Evolutionary conservation across 768 basidiomycete species (phyloP).

Genomic region (Boletellus emodensis): DNA sequence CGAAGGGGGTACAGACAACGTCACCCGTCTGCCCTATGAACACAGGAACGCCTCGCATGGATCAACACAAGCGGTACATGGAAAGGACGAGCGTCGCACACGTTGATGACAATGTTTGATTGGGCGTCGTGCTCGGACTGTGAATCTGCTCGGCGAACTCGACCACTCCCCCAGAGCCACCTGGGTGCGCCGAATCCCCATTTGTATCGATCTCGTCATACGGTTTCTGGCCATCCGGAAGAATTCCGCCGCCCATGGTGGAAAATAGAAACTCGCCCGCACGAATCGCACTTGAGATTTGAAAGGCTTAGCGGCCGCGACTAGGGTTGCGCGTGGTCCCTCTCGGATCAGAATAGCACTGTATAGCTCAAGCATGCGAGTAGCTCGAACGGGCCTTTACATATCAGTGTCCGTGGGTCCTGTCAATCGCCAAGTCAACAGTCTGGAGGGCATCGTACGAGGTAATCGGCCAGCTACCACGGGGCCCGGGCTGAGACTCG

Average conservation of each 20-base stretch:
- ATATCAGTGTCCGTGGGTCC: slow-evolving; percentile 21
- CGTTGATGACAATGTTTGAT: slow-evolving; percentile 22
- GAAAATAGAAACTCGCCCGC: slow-evolving; percentile 20
- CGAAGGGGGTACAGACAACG: slow-evolving; percentile 20
- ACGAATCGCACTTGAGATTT: slow-evolving; percentile 27
- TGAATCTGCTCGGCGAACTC: slow-evolving; percentile 24
- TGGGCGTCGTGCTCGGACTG: slow-evolving; percentile 13
- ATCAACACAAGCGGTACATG: slow-evolving; percentile 18
- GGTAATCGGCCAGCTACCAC: slow-evolving; percentile 21
- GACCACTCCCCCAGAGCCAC: not conserved
- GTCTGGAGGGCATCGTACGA: slow-evolving; percentile 10
- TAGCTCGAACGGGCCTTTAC: slow-evolving; percentile 6
- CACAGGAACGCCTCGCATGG: slow-evolving; percentile 26
- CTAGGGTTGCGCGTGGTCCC: slow-evolving; percentile 21
- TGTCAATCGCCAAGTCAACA: slow-evolving; percentile 27
- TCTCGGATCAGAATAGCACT: slow-evolving; percentile 17
- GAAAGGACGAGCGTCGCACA: slow-evolving; percentile 21
- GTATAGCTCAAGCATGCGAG: slow-evolving; percentile 8
- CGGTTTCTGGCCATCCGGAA: slow-evolving; percentile 13
- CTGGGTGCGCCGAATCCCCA: slow-evolving; percentile 24
- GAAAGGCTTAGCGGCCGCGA: slow-evolving; percentile 13
- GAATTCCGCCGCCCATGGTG: slow-evolving; percentile 18
- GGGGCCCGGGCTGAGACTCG: slow-evolving; percentile 12
- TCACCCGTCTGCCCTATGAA: slow-evolving; percentile 13
- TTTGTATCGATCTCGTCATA: slow-evolving; percentile 22